phyloP scores from a whole-genome alignment of 805 yeast species.

The Candida michaelii region DNA sequence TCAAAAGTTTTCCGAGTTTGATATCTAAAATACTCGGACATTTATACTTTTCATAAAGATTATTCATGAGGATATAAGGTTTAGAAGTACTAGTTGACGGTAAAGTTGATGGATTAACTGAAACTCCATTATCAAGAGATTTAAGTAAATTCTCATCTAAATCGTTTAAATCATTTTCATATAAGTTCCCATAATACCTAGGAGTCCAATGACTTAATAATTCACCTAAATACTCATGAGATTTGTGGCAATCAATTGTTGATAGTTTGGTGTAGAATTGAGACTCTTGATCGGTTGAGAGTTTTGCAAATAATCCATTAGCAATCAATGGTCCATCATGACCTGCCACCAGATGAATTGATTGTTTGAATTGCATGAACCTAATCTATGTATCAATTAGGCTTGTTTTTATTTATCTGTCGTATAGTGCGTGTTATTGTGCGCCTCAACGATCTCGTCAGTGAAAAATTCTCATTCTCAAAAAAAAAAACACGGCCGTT shows the following conservation, averaged over 20 bases:
- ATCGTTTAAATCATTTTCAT: constrained; percentile 34
- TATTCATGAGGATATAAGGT: constrained; percentile 66
- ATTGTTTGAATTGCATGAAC: constrained; percentile 5
- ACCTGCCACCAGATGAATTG: constrained; percentile 84
- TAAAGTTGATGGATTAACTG: too few species aligned
- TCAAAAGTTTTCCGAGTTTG: constrained; percentile 71
- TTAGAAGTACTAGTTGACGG: constrained; percentile 1
- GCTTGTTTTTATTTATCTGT: too few species aligned
- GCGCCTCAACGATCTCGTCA: constrained; percentile 1
- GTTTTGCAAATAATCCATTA: constrained; percentile 75
- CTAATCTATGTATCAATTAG: too few species aligned
- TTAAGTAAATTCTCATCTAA: not conserved
- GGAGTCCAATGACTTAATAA: constrained; percentile 60
- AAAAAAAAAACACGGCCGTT: constrained; percentile 7
- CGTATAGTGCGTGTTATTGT: too few species aligned
- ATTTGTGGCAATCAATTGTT: constrained; percentile 15
- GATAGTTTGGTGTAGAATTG: constrained; percentile 60
- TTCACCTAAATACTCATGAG: constrained; percentile 9
- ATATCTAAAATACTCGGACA: constrained; percentile 79
- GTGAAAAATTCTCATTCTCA: constrained; percentile 7
- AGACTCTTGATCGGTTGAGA: constrained; percentile 61
- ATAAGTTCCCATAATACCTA: constrained; percentile 57
- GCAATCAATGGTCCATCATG: constrained; percentile 74
- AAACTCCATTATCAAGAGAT: too few species aligned
- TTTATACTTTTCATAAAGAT: constrained; percentile 58